A percentile compares a stretch with the other conserved stretches of the same genome.
These are phyloP conservation scores for Blastomyces silverae DNA, from an alignment of 2,329 filamentous ascomycete species.

Conservation along the genomic window DNA sequence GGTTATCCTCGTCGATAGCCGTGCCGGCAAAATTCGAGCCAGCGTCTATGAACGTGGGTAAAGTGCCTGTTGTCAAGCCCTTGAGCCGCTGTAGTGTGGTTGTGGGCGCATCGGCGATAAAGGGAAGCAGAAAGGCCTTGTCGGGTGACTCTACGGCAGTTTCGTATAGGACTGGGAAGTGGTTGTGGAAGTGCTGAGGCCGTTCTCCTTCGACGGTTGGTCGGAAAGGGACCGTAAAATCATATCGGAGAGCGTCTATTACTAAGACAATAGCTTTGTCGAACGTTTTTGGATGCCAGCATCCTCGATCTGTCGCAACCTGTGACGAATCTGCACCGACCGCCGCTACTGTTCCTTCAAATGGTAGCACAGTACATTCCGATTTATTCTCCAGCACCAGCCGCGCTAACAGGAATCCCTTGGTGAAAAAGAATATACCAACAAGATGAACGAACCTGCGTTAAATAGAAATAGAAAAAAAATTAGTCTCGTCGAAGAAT, in stretches of 20 bases:
- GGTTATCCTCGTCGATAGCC: conserved; percentile 87
- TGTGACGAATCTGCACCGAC: conserved; percentile 26
- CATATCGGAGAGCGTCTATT: conserved; percentile 90
- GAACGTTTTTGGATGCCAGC: conserved; percentile 94
- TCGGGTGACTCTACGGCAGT: conserved; percentile 65
- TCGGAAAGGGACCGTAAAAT: conserved; percentile 80
- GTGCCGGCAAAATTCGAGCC: conserved; percentile 94
- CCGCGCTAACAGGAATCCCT: conserved; percentile 86
- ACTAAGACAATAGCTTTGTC: conserved; percentile 84
- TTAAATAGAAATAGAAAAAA: not conserved
- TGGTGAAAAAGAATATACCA: conserved; percentile 87
- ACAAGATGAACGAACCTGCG: conserved; percentile 62
- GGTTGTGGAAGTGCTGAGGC: conserved; percentile 70
- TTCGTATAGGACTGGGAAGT: conserved; percentile 79
- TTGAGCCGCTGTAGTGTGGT: conserved; percentile 88
- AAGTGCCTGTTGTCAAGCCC: conserved; percentile 85
- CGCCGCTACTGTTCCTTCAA: conserved; percentile 39
- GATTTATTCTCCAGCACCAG: conserved; percentile 72
- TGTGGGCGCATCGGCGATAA: conserved; percentile 95
- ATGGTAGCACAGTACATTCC: conserved; percentile 61
- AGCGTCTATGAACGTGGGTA: conserved; percentile 89
- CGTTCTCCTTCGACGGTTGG: conserved; percentile 40
- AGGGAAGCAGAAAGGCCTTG: conserved; percentile 84
- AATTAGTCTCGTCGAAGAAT: not conserved
- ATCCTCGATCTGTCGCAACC: conserved; percentile 54